These are phyloP conservation scores for Yarrowia sp. DNA, from an alignment of 805 yeast species.

Conservation along the genomic window DNA sequence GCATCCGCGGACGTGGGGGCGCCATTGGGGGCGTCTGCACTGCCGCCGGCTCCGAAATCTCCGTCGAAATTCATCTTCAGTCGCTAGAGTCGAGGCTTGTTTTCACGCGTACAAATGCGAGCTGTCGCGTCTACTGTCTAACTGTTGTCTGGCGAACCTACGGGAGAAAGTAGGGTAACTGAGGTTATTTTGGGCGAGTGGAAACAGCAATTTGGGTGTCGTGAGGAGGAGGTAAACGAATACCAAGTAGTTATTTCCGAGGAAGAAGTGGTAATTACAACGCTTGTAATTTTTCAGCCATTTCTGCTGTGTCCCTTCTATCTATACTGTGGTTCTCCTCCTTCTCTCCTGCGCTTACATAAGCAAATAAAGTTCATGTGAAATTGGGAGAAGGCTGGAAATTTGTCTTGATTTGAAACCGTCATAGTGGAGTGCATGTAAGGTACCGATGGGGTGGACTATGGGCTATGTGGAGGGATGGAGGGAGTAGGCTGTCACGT, in stretches of 20 bases:
- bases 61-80: slow-evolving; percentile 15
- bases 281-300: too few species aligned
- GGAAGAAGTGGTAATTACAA: too few species aligned
- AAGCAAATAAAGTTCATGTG: slow-evolving; percentile 9
- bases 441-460: neutral
- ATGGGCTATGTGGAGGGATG: too few species aligned
- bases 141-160: slow-evolving; percentile 2
- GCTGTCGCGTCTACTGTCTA: slow-evolving; percentile 15
- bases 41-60: slow-evolving; percentile 18
- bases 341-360: neutral
- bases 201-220: too few species aligned
- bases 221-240: too few species aligned
- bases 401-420: slow-evolving; percentile 7
- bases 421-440: neutral
- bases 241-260: too few species aligned
- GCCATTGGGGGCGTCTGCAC: slow-evolving; percentile 14
- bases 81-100: slow-evolving; percentile 17
- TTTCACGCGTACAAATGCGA: slow-evolving; percentile 35
- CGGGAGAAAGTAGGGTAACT: slow-evolving; percentile 10
- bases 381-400: slow-evolving; percentile 15
- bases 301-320: too few species aligned
- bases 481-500: neutral
- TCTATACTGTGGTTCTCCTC: too few species aligned
- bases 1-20: slow-evolving; percentile 12
- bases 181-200: slow-evolving; percentile 18